A percentile compares a stretch with the other conserved stretches of the same genome.
These are phyloP conservation scores for Boletus huronensis DNA, from an alignment of 768 basidiomycete genomes.

Conservation along the genomic window DNA sequence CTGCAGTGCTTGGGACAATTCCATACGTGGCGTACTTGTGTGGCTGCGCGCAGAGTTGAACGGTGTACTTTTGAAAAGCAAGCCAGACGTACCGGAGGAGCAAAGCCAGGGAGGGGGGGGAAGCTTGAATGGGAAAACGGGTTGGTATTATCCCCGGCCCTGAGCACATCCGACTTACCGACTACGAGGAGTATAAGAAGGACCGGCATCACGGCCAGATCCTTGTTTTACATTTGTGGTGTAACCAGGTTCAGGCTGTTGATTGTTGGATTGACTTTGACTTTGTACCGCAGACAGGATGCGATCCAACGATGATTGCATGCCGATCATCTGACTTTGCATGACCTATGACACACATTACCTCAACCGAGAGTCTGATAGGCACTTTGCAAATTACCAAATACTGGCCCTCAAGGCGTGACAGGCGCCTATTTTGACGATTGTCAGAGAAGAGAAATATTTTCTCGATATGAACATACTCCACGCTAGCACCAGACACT, in stretches of 20 bases:
- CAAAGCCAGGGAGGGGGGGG: conserved; percentile 88
- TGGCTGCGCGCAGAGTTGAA: conserved; percentile 45
- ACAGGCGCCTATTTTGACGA: conserved; percentile 57
- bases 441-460: conserved; percentile 16
- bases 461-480: conserved; percentile 46
- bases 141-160: conserved; percentile 20
- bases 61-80: conserved; percentile 8
- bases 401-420: conserved; percentile 83
- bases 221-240: conserved; percentile 13
- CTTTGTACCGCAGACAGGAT: conserved; percentile 66
- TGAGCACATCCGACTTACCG: conserved; percentile 34
- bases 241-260: conserved; percentile 27
- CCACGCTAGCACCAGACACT: conserved; percentile 62
- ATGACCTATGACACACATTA: conserved; percentile 53
- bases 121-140: conserved; percentile 45
- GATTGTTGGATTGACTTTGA: conserved; percentile 33
- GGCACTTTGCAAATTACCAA: conserved; percentile 43
- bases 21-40: conserved; percentile 92
- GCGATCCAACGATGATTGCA: conserved; percentile 85
- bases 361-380: background rate
- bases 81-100: conserved; percentile 66
- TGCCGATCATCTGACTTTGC: conserved; percentile 93
- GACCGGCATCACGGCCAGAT: conserved; percentile 20
- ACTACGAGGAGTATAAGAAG: conserved; percentile 31
- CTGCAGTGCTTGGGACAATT: conserved; percentile 77